phyloP scores from a whole-genome alignment of 495 filamentous ascomycete species.

The Coniosporium apollinis region DNA sequence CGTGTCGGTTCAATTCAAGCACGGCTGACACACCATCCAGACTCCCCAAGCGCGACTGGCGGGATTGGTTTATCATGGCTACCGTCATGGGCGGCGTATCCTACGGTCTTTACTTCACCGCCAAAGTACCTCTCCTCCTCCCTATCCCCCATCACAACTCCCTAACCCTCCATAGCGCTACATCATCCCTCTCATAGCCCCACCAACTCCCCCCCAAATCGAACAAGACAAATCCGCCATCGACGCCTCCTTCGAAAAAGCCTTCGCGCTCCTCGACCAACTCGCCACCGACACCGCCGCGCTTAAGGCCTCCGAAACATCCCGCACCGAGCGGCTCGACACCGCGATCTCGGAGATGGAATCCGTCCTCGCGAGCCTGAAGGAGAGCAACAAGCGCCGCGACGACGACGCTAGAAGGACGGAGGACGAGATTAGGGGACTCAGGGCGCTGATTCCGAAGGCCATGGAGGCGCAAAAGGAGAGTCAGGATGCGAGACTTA shows the following conservation, averaged over 20 bases:
- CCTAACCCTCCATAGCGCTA: slow-evolving; percentile 45
- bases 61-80: slow-evolving; percentile 97
- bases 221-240: slow-evolving; percentile 85
- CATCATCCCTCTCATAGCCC: slow-evolving; percentile 74
- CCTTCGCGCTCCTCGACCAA: slow-evolving; percentile 83
- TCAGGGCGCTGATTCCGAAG: slow-evolving; percentile 73
- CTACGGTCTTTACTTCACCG: slow-evolving; percentile 73
- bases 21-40: no score
- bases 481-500: slow-evolving; percentile 58
- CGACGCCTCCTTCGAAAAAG: slow-evolving; percentile 78
- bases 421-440: slow-evolving; percentile 66
- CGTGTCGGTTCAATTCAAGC: no score
- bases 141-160: slow-evolving; percentile 6
- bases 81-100: slow-evolving; percentile 74
- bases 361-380: slow-evolving; percentile 60
- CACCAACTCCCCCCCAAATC: slow-evolving; percentile 81
- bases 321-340: slow-evolving; percentile 73
- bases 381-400: slow-evolving; percentile 54
- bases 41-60: slow-evolving; percentile 74
- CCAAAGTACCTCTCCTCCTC: slow-evolving; percentile 40
- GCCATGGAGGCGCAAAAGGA: slow-evolving; percentile 79
- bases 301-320: slow-evolving; percentile 69
- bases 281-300: slow-evolving; percentile 74
- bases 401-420: slow-evolving; percentile 75
- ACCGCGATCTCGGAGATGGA: slow-evolving; percentile 70